A percentile compares a stretch with the other conserved stretches of the same genome.
Evolutionary conservation across 805 yeast species (phyloP).

Genomic region (Spathaspora sp.): DNA sequence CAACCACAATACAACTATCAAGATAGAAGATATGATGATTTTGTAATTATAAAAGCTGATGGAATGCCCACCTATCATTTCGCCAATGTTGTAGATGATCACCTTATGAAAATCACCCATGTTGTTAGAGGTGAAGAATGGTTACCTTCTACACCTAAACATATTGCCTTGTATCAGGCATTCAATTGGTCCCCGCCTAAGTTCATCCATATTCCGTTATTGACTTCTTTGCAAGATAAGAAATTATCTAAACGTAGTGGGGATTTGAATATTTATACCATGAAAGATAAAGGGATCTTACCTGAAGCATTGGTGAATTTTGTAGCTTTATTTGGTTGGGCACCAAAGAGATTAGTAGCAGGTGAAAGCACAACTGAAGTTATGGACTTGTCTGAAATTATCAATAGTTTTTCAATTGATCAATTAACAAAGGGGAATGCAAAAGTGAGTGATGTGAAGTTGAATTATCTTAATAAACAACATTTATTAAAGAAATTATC

Average conservation of each 20-base stretch:
- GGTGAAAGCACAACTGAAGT: constrained; percentile 52
- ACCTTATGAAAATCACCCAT: constrained; percentile 87
- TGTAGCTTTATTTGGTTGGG: constrained; percentile 92
- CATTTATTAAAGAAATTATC: constrained; percentile 43
- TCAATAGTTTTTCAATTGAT: constrained; percentile 54
- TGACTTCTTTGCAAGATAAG: constrained; percentile 68
- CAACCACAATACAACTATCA: constrained; percentile 73
- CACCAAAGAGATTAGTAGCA: constrained; percentile 59
- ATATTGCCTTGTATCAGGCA: constrained; percentile 79
- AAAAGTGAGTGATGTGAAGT: constrained; percentile 77
- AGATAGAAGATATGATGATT: constrained; percentile 85
- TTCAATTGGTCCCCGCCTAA: constrained; percentile 82
- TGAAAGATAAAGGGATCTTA: constrained; percentile 59
- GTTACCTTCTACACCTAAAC: constrained; percentile 95
- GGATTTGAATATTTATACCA: constrained; percentile 65
- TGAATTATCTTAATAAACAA: constrained; percentile 72
- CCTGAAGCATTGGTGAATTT: constrained; percentile 90
- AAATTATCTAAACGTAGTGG: constrained; percentile 86
- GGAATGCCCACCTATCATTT: constrained; percentile 95
- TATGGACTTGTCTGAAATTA: constrained; percentile 49
- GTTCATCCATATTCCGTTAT: constrained; percentile 84
- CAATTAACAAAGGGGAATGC: constrained; percentile 91
- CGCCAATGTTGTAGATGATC: constrained; percentile 95
- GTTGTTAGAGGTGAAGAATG: constrained; percentile 98
- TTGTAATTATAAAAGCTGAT: constrained; percentile 87